These are phyloP conservation scores for Podosphaera xanthii DNA, from an alignment of 2,329 filamentous ascomycete species.

Conservation along the genomic window DNA sequence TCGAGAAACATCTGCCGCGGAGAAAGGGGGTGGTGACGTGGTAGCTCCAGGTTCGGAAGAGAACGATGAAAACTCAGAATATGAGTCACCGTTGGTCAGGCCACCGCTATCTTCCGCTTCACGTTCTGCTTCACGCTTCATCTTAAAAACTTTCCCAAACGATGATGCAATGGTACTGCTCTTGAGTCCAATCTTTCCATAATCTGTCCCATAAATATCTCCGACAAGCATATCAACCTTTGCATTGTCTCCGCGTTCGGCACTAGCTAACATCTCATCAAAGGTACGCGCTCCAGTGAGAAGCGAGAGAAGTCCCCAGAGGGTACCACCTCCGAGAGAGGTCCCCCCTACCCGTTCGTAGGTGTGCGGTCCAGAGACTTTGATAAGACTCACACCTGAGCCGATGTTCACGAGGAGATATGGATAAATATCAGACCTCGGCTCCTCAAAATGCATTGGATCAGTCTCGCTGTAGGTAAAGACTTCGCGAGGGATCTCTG, in stretches of 20 bases:
- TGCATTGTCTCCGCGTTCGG: slow-evolving; percentile 75
- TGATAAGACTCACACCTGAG: slow-evolving; percentile 90
- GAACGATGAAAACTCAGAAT: neutral
- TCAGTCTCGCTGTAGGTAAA: slow-evolving; percentile 87
- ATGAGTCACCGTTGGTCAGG: slow-evolving; percentile 9
- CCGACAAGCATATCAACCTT: slow-evolving; percentile 92
- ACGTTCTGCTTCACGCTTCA: slow-evolving; percentile 65
- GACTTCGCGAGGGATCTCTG: slow-evolving; percentile 87
- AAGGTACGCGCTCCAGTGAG: slow-evolving; percentile 89
- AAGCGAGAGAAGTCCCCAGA: slow-evolving; percentile 83
- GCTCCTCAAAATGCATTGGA: slow-evolving; percentile 71
- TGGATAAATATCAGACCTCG: slow-evolving; percentile 67
- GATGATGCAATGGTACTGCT: slow-evolving; percentile 87
- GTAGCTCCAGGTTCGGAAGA: slow-evolving; percentile 3
- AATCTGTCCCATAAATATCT: slow-evolving; percentile 92
- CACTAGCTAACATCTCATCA: slow-evolving; percentile 87
- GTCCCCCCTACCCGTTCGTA: slow-evolving; percentile 87
- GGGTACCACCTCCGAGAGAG: slow-evolving; percentile 83
- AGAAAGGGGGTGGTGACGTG: slow-evolving; percentile 30
- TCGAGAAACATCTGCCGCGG: slow-evolving; percentile 64
- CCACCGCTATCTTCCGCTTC: slow-evolving; percentile 49
- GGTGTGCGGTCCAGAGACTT: slow-evolving; percentile 71
- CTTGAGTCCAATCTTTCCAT: slow-evolving; percentile 88
- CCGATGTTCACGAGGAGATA: slow-evolving; percentile 97
- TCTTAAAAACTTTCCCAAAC: slow-evolving; percentile 89